Evolutionary conservation across 257 asterid genomes (phyloP).

Genomic region (Solanum medicagineum): DNA sequence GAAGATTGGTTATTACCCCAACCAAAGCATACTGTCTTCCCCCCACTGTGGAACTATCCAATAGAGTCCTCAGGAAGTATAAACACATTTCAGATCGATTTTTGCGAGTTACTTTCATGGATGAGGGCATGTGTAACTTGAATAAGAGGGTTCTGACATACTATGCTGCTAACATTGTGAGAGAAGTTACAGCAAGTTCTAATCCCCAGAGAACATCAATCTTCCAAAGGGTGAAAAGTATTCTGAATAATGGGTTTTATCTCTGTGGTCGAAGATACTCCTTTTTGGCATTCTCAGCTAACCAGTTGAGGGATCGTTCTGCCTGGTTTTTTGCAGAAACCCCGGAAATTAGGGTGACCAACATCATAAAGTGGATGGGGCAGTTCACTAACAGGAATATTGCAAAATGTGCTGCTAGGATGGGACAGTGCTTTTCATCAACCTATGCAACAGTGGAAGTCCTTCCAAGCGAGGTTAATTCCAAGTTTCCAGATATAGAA

Average conservation of each 20-base stretch:
- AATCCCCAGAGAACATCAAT: slow-evolving; percentile 51
- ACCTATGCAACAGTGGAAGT: slow-evolving; percentile 92
- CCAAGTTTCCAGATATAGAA: slow-evolving; percentile 30
- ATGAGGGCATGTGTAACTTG: slow-evolving; percentile 75
- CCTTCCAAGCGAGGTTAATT: slow-evolving; percentile 25
- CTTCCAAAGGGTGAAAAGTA: slow-evolving; percentile 56
- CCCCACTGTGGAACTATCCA: slow-evolving; percentile 77
- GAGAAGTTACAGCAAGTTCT: slow-evolving; percentile 29
- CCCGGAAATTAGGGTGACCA: slow-evolving; percentile 12
- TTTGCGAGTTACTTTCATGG: slow-evolving; percentile 88
- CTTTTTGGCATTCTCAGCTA: slow-evolving; percentile 84
- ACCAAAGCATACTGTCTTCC: slow-evolving; percentile 81
- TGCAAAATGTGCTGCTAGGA: slow-evolving; percentile 93
- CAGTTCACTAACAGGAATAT: slow-evolving; percentile 40
- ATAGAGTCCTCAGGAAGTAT: slow-evolving; percentile 70
- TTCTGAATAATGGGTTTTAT: slow-evolving; percentile 40
- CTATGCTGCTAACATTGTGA: slow-evolving; percentile 45
- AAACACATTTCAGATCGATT: slow-evolving; percentile 54
- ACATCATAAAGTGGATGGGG: slow-evolving; percentile 80
- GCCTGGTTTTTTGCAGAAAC: slow-evolving; percentile 97
- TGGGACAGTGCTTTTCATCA: slow-evolving; percentile 99
- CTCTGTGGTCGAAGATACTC: slow-evolving; percentile 72
- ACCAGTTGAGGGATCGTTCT: slow-evolving; percentile 82
- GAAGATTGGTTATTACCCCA: slow-evolving; percentile 77
- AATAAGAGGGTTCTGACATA: slow-evolving; percentile 46